phyloP scores from a whole-genome alignment of 108 stramenopile genomes.

The Skeletonema grethae region DNA sequence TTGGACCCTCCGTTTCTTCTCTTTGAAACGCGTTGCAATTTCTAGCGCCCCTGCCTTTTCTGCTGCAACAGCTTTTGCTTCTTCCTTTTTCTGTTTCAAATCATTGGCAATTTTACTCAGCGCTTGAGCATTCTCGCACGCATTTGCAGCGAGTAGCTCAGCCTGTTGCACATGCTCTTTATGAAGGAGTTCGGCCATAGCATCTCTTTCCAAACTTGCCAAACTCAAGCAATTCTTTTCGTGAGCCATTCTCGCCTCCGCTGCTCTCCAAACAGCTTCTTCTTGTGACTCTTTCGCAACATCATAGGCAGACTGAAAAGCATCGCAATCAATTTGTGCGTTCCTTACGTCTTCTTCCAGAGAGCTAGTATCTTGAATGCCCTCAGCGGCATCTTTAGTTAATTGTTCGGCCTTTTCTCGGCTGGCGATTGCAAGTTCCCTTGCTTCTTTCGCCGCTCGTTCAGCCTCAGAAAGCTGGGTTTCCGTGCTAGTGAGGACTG shows the following conservation, averaged over 20 bases:
- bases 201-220: constrained; percentile 57
- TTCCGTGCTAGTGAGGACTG: constrained; percentile 54
- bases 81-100: constrained; percentile 34
- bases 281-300: constrained; percentile 54
- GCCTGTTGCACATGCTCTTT: constrained; percentile 45
- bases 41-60: constrained; percentile 57
- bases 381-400: constrained; percentile 34
- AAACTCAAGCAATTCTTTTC: constrained; percentile 52
- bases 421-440: constrained; percentile 54
- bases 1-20: constrained; percentile 51
- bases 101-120: constrained; percentile 45
- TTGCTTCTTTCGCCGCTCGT: constrained; percentile 60
- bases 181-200: constrained; percentile 44
- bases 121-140: constrained; percentile 59
- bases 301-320: constrained; percentile 50
- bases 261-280: constrained; percentile 44
- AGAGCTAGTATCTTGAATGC: constrained; percentile 35
- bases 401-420: constrained; percentile 56
- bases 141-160: constrained; percentile 60
- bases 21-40: constrained; percentile 72
- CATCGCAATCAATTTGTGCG: constrained; percentile 43
- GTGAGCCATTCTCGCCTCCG: constrained; percentile 56
- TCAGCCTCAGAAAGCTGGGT: constrained; percentile 75
- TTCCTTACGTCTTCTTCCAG: constrained; percentile 32
- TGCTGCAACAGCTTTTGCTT: constrained; percentile 36